phyloP scores from a whole-genome alignment of 2,329 filamentous ascomycete species.

The Bipolaris zeicola region DNA sequence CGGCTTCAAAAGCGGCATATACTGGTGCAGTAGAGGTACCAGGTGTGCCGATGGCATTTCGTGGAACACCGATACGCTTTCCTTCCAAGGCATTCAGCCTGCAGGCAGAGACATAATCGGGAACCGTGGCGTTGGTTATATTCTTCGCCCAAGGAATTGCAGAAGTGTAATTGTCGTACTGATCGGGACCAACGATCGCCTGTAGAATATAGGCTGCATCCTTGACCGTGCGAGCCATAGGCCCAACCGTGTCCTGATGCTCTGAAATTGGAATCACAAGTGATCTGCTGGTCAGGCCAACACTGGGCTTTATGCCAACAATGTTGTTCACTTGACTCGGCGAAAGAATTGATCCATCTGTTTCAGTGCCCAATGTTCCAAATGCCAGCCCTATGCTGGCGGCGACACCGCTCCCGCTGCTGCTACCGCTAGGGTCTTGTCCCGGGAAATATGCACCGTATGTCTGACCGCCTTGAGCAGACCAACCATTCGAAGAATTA shows the following conservation, averaged over 20 bases:
- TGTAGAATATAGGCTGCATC: slow-evolving; percentile 63
- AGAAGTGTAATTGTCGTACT: slow-evolving; percentile 62
- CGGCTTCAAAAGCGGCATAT: slow-evolving; percentile 61
- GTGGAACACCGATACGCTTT: slow-evolving; percentile 68
- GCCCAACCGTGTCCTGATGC: slow-evolving; percentile 62
- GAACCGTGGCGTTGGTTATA: slow-evolving; percentile 51
- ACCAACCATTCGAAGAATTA: slow-evolving; percentile 68
- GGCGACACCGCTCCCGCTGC: slow-evolving; percentile 63
- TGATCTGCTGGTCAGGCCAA: slow-evolving; percentile 66
- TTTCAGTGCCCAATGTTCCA: slow-evolving; percentile 66
- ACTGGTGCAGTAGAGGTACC: slow-evolving; percentile 43
- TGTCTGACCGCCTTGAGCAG: slow-evolving; percentile 66
- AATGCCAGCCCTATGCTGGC: slow-evolving; percentile 64
- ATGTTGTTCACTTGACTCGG: slow-evolving; percentile 64
- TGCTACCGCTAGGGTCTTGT: slow-evolving; percentile 60
- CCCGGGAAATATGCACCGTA: slow-evolving; percentile 65
- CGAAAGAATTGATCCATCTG: slow-evolving; percentile 66
- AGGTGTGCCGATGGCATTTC: slow-evolving; percentile 59
- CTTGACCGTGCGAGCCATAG: slow-evolving; percentile 63
- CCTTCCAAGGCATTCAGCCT: slow-evolving; percentile 59
- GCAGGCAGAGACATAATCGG: slow-evolving; percentile 67
- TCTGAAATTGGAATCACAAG: slow-evolving; percentile 69
- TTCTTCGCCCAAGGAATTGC: slow-evolving; percentile 57
- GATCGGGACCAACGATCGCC: slow-evolving; percentile 62
- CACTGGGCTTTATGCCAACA: slow-evolving; percentile 67